Conservation (phyloP, 163 green algal genomes). For the Volvox carteri region DNA sequence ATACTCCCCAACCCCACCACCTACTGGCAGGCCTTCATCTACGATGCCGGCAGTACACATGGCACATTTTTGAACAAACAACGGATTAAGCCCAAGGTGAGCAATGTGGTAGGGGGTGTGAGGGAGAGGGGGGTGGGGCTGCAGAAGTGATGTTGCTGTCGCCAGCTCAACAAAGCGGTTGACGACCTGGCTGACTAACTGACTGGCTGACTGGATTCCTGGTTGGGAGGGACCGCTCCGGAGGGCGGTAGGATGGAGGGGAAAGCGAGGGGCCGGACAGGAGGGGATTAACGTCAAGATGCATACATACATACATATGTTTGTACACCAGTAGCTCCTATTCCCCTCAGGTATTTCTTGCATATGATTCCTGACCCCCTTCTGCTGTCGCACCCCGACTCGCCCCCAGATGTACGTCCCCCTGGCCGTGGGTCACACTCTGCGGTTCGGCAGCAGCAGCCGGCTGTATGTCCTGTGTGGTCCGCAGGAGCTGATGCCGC, state of each 20-base stretch:
- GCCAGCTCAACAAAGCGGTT: too few species aligned
- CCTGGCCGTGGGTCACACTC: slow-evolving; percentile 82
- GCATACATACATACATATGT: too few species aligned
- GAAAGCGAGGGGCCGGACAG: too few species aligned
- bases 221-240: too few species aligned
- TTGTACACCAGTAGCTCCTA: too few species aligned
- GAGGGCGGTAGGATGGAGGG: too few species aligned
- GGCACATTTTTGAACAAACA: slow-evolving; percentile 94
- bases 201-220: too few species aligned
- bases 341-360: too few species aligned
- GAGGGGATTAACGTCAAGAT: too few species aligned
- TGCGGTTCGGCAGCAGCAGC: slow-evolving; percentile 89
- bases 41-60: slow-evolving; percentile 88
- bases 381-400: neutral
- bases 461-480: slow-evolving; percentile 88
- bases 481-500: slow-evolving; percentile 88
- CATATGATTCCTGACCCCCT: too few species aligned
- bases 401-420: slow-evolving; percentile 43
- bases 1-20: neutral
- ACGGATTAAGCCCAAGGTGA: slow-evolving; percentile 72
- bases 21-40: slow-evolving; percentile 76
- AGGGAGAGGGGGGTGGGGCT: neutral
- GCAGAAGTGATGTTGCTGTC: too few species aligned
- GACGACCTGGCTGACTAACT: too few species aligned
- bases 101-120: neutral